phyloP scores from a whole-genome alignment of 352 stramenopile species.

The Blastocystis sp. region DNA sequence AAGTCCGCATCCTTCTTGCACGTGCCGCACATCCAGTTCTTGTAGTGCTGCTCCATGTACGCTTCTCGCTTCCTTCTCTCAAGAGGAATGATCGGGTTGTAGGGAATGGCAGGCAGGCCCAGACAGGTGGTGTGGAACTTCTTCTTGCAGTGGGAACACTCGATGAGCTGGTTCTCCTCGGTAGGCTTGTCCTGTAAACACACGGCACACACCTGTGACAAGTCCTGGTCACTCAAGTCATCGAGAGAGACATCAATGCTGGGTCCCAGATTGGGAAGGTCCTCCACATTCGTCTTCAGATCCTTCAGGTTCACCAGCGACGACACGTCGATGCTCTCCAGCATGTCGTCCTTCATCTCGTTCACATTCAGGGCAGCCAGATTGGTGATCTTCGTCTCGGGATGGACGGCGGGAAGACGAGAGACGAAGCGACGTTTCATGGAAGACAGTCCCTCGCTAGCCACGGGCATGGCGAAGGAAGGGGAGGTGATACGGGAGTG shows the following conservation, averaged over 20 bases:
- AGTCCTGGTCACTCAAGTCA: neutral
- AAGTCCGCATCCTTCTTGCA: neutral
- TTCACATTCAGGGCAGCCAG: slow-evolving; percentile 25
- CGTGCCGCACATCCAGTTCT: slow-evolving; percentile 43
- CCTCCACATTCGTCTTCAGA: neutral
- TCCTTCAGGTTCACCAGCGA: slow-evolving; percentile 24
- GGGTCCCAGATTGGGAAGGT: neutral
- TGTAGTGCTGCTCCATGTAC: slow-evolving; percentile 48
- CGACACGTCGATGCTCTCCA: slow-evolving; percentile 50
- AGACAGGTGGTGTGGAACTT: slow-evolving; percentile 60
- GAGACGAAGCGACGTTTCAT: neutral
- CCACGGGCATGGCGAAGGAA: neutral
- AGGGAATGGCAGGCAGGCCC: slow-evolving; percentile 26
- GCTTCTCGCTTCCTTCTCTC: slow-evolving; percentile 36
- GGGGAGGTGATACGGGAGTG: neutral
- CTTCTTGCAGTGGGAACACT: slow-evolving; percentile 48
- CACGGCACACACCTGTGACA: slow-evolving; percentile 35
- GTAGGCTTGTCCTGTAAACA: slow-evolving; percentile 52
- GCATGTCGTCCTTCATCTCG: slow-evolving; percentile 18
- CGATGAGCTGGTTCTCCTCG: slow-evolving; percentile 33
- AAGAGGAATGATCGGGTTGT: neutral
- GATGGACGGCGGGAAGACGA: neutral
- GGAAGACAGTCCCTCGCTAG: neutral
- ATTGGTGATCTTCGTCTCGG: slow-evolving; percentile 25
- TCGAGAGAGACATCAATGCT: slow-evolving; percentile 46